These are phyloP conservation scores for Anisodus acutangulus DNA, from an alignment of 257 asterid species.

Conservation along the genomic window DNA sequence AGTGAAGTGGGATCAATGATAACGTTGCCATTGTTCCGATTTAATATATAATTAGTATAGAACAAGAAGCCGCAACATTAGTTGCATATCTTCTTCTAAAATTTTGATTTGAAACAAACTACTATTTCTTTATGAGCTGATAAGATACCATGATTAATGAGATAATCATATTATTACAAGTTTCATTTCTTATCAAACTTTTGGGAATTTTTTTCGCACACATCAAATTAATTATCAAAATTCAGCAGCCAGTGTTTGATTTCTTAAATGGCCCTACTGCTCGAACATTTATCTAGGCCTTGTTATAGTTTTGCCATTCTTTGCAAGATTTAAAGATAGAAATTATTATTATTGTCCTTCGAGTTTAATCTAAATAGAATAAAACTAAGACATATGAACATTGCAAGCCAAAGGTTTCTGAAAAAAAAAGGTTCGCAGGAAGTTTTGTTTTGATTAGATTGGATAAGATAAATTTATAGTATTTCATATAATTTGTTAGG, in stretches of 20 bases:
- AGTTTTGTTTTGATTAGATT: neutral
- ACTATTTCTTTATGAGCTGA: conserved; percentile 10
- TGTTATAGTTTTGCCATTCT: neutral
- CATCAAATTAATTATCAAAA: neutral
- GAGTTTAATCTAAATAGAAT: neutral
- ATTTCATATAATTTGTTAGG: neutral
- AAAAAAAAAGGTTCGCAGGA: neutral
- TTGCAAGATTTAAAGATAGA: neutral
- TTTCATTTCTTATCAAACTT: neutral
- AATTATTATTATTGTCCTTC: neutral
- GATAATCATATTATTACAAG: conserved; percentile 20
- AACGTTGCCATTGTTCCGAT: conserved; percentile 34
- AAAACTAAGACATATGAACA: neutral
- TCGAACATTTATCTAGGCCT: neutral
- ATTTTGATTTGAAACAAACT: neutral
- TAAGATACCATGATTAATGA: conserved; percentile 21
- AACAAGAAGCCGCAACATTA: neutral
- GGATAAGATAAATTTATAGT: conserved; percentile 4
- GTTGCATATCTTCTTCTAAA: neutral
- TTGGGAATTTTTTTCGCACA: neutral
- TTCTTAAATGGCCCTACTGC: conserved; percentile 17
- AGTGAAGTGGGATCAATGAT: conserved; percentile 52
- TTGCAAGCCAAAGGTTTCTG: neutral
- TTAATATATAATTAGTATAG: conserved; percentile 12
- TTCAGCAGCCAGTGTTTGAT: neutral